Evolutionary conservation across 768 basidiomycete species (phyloP).

Genomic region (Lanmaoa pseudosensibilis): DNA sequence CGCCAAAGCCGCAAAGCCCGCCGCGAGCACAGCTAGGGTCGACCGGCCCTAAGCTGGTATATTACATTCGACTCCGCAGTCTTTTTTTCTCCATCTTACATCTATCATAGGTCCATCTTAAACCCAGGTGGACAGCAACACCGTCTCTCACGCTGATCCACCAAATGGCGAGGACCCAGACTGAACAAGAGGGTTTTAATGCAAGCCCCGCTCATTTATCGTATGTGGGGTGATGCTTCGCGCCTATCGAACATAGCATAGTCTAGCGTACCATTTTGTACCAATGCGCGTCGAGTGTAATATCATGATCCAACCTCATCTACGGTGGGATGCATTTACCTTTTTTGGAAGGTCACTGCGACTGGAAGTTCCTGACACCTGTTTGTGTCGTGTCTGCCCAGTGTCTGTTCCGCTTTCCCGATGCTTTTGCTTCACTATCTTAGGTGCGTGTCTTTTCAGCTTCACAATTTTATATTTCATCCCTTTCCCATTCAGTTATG

Average conservation of each 20-base stretch:
- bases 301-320: too few relatives aligned
- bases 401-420: too few relatives aligned
- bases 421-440: conserved; percentile 58
- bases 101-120: conserved; percentile 54
- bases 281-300: too few relatives aligned
- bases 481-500: conserved; percentile 51
- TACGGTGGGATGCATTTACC: background rate
- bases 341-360: background rate
- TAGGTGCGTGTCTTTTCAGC: conserved; percentile 43
- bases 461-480: background rate
- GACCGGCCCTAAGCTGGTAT: conserved; percentile 30
- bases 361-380: too few relatives aligned
- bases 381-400: background rate
- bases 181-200: conserved; percentile 66
- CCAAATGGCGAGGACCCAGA: conserved; percentile 86
- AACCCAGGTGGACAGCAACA: conserved; percentile 65
- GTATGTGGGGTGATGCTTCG: conserved; percentile 42
- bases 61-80: background rate
- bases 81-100: conserved; percentile 45
- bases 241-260: conserved; percentile 43
- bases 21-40: background rate
- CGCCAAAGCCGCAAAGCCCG: too few relatives aligned
- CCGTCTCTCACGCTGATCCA: conserved; percentile 42
- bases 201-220: conserved; percentile 39
- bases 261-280: too few relatives aligned